phyloP scores from a whole-genome alignment of 2,329 filamentous ascomycete genomes.

The Thermothelomyces thermophilus region DNA sequence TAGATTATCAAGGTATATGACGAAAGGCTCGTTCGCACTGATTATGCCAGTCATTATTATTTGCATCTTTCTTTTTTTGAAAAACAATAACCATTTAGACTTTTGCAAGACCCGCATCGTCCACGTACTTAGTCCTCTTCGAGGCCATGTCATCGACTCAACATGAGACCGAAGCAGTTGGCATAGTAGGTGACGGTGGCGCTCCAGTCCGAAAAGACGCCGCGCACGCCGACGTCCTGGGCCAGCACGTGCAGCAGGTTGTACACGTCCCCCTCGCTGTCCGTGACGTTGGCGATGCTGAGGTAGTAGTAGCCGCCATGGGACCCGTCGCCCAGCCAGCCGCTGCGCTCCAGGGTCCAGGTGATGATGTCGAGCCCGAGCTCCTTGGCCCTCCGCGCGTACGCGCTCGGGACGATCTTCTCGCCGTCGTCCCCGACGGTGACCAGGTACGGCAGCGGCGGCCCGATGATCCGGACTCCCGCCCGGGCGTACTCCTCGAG shows the following conservation, averaged over 20 bases:
- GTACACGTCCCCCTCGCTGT: conserved; percentile 60
- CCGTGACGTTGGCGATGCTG: conserved; percentile 47
- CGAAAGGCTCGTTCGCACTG: no score
- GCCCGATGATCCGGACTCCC: conserved; percentile 57
- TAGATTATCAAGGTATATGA: no score
- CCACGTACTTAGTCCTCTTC: no score
- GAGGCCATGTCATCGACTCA: background rate
- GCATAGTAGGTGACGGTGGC: conserved; percentile 64
- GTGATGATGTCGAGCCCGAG: conserved; percentile 59
- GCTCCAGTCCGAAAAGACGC: conserved; percentile 64
- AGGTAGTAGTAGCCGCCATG: conserved; percentile 50
- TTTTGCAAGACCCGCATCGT: no score
- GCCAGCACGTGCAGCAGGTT: conserved; percentile 59
- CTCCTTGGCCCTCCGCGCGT: conserved; percentile 54
- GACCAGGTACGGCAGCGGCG: conserved; percentile 57
- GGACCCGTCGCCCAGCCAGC: conserved; percentile 47
- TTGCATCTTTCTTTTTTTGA: no score
- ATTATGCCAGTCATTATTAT: no score
- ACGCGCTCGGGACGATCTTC: conserved; percentile 55
- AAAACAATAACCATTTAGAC: no score
- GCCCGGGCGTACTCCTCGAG: conserved; percentile 49
- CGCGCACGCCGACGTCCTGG: conserved; percentile 52
- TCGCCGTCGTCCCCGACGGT: conserved; percentile 41
- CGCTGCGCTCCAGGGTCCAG: conserved; percentile 63
- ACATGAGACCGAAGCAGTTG: conserved; percentile 52